Evolutionary conservation across 805 yeast species (phyloP).

Genomic region (Suhomyces prunicola): DNA sequence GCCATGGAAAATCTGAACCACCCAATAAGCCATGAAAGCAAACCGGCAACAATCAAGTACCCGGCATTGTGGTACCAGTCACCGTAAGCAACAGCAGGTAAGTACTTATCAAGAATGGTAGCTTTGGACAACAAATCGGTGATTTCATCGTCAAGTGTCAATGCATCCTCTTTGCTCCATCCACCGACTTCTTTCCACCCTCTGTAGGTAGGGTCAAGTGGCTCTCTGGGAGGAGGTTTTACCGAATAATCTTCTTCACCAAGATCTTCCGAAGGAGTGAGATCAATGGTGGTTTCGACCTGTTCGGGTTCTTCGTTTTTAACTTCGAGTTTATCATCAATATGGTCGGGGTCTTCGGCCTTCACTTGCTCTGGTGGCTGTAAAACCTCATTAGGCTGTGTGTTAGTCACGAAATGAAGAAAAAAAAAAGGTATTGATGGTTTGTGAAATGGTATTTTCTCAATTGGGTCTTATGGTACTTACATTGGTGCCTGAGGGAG

Average conservation of each 20-base stretch:
- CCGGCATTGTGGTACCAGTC: conserved; percentile 97
- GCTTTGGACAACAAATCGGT: conserved; percentile 67
- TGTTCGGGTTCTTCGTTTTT: neutral
- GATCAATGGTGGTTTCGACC: conserved; percentile 11
- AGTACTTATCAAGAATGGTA: conserved; percentile 68
- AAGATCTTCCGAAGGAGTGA: conserved; percentile 37
- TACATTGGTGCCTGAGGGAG: conserved; percentile 7
- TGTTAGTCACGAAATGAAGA: conserved; percentile 14
- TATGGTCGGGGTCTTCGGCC: neutral
- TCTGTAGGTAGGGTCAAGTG: conserved; percentile 65
- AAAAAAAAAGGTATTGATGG: neutral
- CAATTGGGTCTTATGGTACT: neutral
- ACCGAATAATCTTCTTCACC: conserved; percentile 30
- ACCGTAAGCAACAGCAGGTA: conserved; percentile 78
- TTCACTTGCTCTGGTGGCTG: conserved; percentile 31
- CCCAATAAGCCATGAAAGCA: conserved; percentile 77
- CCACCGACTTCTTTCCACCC: conserved; percentile 97
- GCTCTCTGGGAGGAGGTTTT: conserved; percentile 44
- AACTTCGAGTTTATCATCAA: conserved; percentile 6
- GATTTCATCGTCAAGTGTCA: conserved; percentile 67
- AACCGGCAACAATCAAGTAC: conserved; percentile 60
- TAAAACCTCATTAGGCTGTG: conserved; percentile 32
- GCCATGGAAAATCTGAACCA: conserved; percentile 73
- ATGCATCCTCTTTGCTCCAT: conserved; percentile 67
- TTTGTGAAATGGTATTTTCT: rapidly evolving